Percentiles rank a stretch among this genome's conserved stretches.
Conservation (phyloP, 2,329 filamentous ascomycete species). For the Venturia oleaginea region DNA sequence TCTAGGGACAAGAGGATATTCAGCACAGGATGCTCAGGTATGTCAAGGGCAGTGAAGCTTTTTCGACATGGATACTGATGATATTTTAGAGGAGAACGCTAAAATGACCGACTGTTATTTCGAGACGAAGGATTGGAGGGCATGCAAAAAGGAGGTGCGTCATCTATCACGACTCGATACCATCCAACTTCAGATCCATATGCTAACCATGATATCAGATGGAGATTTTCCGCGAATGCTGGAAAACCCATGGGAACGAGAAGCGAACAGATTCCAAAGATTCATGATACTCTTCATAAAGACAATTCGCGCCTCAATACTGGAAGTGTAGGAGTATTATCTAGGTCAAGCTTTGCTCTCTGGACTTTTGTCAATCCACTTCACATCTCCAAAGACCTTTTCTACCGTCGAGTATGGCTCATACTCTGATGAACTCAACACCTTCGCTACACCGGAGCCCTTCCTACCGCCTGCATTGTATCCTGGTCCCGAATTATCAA, state of each 20-base stretch:
- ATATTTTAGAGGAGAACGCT: constrained; percentile 63
- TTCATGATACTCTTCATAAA: not conserved
- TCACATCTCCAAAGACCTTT: constrained; percentile 29
- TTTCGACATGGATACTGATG: not conserved
- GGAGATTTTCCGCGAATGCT: constrained; percentile 80
- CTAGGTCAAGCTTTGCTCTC: not conserved
- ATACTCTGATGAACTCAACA: constrained; percentile 35
- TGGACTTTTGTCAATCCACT: constrained; percentile 12
- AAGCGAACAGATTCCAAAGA: constrained; percentile 52
- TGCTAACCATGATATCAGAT: constrained; percentile 49
- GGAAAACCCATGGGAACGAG: constrained; percentile 84
- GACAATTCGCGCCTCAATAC: too few relatives aligned
- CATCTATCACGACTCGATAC: not conserved
- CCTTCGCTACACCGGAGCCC: constrained; percentile 34
- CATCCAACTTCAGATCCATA: constrained; percentile 11
- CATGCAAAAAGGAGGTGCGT: constrained; percentile 78
- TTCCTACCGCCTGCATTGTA: constrained; percentile 41
- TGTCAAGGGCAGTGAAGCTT: not conserved
- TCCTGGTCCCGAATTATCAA: constrained; percentile 43
- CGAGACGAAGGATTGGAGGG: constrained; percentile 91
- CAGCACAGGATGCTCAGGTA: constrained; percentile 89
- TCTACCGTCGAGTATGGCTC: constrained; percentile 29
- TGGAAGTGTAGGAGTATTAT: too few relatives aligned
- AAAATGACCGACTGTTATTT: constrained; percentile 94
- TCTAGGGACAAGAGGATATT: constrained; percentile 93